Evolutionary conservation across 2,329 filamentous ascomycete species (phyloP), one percentile per base, ranked within the genome.

Genomic region (Cercospora sp.): DNA sequence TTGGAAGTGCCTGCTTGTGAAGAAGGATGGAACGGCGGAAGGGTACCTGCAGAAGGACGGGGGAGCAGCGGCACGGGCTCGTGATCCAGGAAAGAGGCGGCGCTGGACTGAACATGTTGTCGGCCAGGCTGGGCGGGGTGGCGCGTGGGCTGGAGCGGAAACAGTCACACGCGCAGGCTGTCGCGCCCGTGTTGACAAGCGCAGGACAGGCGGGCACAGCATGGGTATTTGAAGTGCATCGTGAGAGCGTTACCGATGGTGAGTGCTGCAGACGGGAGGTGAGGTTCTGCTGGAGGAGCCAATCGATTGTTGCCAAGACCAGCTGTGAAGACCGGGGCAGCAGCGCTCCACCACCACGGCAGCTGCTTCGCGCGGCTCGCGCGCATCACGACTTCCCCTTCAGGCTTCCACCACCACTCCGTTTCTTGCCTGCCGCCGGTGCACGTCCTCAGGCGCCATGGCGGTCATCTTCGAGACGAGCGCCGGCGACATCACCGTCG

Each of bases 401-500:
- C 31, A 33, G 31, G 31, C 31, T 12, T 33, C 23, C 53, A 16
- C 23, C 23, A 57, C 53, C 12, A 18, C 53, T 7, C 18, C 28
- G 23, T 8, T 23, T n/a, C n/a, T 13, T 42, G 5, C 3, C 58
- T n/a, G 18, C 42, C 26, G 31, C 36, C 36, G 31, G 16, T 5
- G 13, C 63, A 8, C 36, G 33, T 28, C 45, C 59, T 45, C 55
- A 36, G 60, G 4, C 69, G 77, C 45, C 61, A 98, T 98, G 94
- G 97, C 93, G 71, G 94, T 97, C 65, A 86, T 98, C 31, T 85
- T 99, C 61, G 94, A 99, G 82, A 97, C 95, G 36, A 97, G 91
- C 67, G 88, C 90, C 1, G 94, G 94, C 76, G 95, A 99, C 80
- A 91, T 99, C 76, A 94, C 97, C 72, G 93, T 98, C 75, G 94